Conservation (phyloP, 2,329 filamentous ascomycete species). For the Balansia obtecta region DNA sequence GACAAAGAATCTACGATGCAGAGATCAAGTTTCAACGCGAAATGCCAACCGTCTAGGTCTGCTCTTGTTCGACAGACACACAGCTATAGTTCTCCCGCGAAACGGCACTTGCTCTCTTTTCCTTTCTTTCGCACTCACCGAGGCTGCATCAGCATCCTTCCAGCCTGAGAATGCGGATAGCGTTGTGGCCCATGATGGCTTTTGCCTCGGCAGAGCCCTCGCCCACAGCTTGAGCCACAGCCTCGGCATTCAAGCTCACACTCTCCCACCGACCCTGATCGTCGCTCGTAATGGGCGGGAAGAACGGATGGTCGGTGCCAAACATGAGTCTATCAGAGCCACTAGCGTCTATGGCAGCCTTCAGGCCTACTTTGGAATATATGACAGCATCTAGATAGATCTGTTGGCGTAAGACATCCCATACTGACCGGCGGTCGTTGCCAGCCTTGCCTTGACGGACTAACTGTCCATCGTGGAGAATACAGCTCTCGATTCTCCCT, state of each 20-base stretch:
- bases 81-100: background rate
- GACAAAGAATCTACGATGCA: conserved; percentile 23
- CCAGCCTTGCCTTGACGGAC: conserved; percentile 47
- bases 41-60: conserved; percentile 10
- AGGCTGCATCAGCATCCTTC: conserved; percentile 11
- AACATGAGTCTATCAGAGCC: conserved; percentile 64
- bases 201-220: conserved; percentile 31
- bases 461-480: conserved; percentile 69
- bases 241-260: conserved; percentile 39
- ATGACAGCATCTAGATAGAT: conserved; percentile 82
- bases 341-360: conserved; percentile 55
- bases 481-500: conserved; percentile 77
- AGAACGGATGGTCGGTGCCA: conserved; percentile 76
- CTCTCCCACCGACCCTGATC: conserved; percentile 58
- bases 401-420: conserved; percentile 53
- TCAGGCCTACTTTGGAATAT: conserved; percentile 62
- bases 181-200: conserved; percentile 49
- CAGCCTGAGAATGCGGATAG: conserved; percentile 35
- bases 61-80: too few relatives aligned
- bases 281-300: conserved; percentile 56
- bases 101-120: background rate
- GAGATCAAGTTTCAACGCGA: conserved; percentile 23
- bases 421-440: conserved; percentile 35
- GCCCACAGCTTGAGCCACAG: conserved; percentile 40
- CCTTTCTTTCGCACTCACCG: background rate